Conservation (phyloP, 2,329 filamentous ascomycete genomes). For the Harringtonia lauricola region DNA sequence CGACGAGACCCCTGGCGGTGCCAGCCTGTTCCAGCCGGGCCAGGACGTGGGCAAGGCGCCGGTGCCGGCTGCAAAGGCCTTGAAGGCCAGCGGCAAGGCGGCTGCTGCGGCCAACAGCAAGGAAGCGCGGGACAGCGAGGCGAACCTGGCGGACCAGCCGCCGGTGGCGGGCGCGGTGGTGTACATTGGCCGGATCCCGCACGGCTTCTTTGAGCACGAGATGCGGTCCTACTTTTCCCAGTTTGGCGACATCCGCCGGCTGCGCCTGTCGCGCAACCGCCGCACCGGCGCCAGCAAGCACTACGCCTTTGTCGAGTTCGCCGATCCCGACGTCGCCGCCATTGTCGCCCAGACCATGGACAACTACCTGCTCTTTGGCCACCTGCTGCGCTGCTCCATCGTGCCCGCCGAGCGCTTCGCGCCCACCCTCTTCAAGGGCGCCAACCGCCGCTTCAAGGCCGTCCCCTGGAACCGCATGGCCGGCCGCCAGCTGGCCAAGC, state of each 20-base stretch:
- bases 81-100: neutral
- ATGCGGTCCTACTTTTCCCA: constrained; percentile 91
- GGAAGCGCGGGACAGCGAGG: constrained; percentile 11
- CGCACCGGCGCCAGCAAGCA: constrained; percentile 87
- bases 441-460: constrained; percentile 76
- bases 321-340: constrained; percentile 64
- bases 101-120: neutral
- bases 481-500: constrained; percentile 61
- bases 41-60: constrained; percentile 14
- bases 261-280: constrained; percentile 84
- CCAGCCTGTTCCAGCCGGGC: constrained; percentile 10
- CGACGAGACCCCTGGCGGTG: constrained; percentile 5
- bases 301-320: constrained; percentile 90
- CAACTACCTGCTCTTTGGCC: constrained; percentile 91
- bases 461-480: constrained; percentile 83
- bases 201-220: constrained; percentile 91
- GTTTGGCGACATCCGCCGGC: constrained; percentile 69
- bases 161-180: constrained; percentile 54
- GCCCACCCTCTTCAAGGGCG: constrained; percentile 75
- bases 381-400: constrained; percentile 67
- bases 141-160: constrained; percentile 23
- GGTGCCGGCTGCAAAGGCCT: neutral
- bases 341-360: constrained; percentile 95
- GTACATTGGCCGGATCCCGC: constrained; percentile 63
- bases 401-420: constrained; percentile 68